Evolutionary conservation across 1,139 yeast species (phyloP).

Genomic region (Suhomyces bokatorum): DNA sequence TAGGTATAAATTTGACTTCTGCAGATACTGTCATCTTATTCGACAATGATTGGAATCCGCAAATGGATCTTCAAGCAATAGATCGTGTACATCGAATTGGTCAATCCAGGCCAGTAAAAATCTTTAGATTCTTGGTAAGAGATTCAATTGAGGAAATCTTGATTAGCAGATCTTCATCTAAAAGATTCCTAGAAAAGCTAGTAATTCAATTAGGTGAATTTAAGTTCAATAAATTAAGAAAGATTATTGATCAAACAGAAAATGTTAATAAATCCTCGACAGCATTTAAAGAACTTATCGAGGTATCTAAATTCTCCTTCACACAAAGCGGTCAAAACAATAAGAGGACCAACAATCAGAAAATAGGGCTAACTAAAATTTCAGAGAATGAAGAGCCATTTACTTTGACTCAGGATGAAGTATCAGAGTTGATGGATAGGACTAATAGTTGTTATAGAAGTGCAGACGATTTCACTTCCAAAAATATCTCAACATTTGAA

Average conservation of each 20-base stretch:
- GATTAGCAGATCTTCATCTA: slow-evolving; percentile 72
- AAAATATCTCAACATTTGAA: slow-evolving; percentile 53
- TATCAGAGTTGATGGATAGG: slow-evolving; percentile 53
- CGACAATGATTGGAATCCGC: slow-evolving; percentile 98
- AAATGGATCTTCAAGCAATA: slow-evolving; percentile 93
- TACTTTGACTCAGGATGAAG: not conserved
- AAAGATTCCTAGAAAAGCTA: slow-evolving; percentile 75
- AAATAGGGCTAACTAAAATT: not conserved
- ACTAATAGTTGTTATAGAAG: slow-evolving; percentile 40
- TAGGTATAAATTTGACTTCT: slow-evolving; percentile 81
- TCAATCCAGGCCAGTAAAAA: slow-evolving; percentile 77
- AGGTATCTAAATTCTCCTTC: slow-evolving; percentile 35
- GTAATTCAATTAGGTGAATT: slow-evolving; percentile 86
- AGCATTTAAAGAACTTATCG: slow-evolving; percentile 20
- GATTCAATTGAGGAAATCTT: slow-evolving; percentile 84
- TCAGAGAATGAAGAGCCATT: slow-evolving; percentile 7
- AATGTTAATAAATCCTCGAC: slow-evolving; percentile 14
- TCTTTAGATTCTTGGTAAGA: slow-evolving; percentile 72
- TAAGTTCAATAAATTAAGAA: slow-evolving; percentile 46
- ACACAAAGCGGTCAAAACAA: slow-evolving; percentile 12
- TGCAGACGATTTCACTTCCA: not conserved
- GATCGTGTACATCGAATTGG: slow-evolving; percentile 95
- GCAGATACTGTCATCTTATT: slow-evolving; percentile 90
- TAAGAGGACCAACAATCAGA: not conserved
- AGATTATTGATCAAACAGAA: slow-evolving; percentile 20